phyloP scores from a whole-genome alignment of 169 alveolate species.

The Eimeria falciformis region DNA sequence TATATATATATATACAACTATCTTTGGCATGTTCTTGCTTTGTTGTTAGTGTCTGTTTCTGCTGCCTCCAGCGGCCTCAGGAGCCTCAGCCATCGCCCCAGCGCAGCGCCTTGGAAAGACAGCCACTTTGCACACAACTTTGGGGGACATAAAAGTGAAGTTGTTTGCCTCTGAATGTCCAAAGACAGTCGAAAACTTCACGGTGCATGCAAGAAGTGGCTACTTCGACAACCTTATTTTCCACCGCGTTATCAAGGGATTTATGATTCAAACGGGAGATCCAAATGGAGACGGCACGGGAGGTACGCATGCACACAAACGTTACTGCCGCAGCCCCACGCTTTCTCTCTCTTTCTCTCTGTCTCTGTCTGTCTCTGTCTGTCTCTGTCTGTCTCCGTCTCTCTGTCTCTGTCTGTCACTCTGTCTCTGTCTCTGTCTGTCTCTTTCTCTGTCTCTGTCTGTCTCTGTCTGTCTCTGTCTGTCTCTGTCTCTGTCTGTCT shows the following conservation, averaged over 20 bases:
- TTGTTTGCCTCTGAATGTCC: conserved; percentile 94
- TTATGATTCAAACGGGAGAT: conserved; percentile 99
- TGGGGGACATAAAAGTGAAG: conserved; percentile 97
- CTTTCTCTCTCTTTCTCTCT: not conserved
- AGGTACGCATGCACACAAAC: conserved; percentile 83
- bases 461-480: too few relatives aligned
- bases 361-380: not conserved
- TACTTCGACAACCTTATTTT: conserved; percentile 86
- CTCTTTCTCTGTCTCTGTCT: too few relatives aligned
- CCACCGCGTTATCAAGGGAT: conserved; percentile 93
- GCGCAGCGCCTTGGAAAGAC: conserved; percentile 85
- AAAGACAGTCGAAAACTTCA: conserved; percentile 97
- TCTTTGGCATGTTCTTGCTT: not conserved
- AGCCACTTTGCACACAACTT: conserved; percentile 97
- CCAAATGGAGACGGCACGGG: conserved; percentile 99
- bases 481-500: too few relatives aligned
- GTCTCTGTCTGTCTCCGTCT: not conserved
- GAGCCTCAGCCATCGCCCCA: conserved; percentile 28
- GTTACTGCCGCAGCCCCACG: not conserved
- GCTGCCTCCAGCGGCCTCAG: conserved; percentile 59
- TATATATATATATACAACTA: too few relatives aligned
- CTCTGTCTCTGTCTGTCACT: not conserved
- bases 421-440: not conserved
- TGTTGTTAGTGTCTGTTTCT: not conserved
- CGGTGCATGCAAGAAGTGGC: conserved; percentile 95